Evolutionary conservation across 2,329 filamentous ascomycete genomes (phyloP).

Genomic region (Xylaria sp.): DNA sequence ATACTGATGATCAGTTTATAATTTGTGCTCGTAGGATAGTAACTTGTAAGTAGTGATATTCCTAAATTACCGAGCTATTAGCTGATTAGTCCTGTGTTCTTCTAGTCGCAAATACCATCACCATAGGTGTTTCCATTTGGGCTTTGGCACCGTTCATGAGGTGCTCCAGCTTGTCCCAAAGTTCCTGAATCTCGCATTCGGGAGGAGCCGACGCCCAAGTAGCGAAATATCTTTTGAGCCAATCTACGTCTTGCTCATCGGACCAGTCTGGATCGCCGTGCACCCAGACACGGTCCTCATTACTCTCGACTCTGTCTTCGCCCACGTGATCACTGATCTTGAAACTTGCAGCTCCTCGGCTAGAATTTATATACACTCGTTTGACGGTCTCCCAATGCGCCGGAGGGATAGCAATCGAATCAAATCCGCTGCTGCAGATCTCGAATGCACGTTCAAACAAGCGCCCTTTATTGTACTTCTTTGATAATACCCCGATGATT

Average conservation of each 20-base stretch:
- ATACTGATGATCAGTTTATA: too few relatives aligned
- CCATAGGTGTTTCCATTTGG: constrained; percentile 33
- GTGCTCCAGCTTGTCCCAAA: constrained; percentile 38
- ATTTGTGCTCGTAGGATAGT: neutral
- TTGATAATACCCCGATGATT: neutral
- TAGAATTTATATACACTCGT: constrained; percentile 41
- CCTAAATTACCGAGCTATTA: neutral
- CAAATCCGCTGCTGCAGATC: constrained; percentile 29
- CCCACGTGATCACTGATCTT: constrained; percentile 20
- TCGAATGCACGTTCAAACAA: constrained; percentile 17
- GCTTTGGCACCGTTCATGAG: constrained; percentile 30
- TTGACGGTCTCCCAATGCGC: constrained; percentile 34
- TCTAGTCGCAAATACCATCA: constrained; percentile 39
- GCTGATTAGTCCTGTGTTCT: neutral
- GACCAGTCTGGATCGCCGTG: constrained; percentile 39
- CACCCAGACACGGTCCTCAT: constrained; percentile 37
- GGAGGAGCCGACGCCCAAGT: constrained; percentile 36
- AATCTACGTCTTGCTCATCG: constrained; percentile 31
- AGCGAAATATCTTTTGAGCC: constrained; percentile 35
- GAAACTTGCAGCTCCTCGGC: constrained; percentile 26
- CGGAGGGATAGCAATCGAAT: constrained; percentile 36
- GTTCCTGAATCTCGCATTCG: constrained; percentile 28
- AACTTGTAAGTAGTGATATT: neutral
- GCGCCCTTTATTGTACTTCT: neutral
- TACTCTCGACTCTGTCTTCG: constrained; percentile 23